Evolutionary conservation across 2,329 filamentous ascomycete genomes (phyloP).

Genomic region (Microsporum canis): DNA sequence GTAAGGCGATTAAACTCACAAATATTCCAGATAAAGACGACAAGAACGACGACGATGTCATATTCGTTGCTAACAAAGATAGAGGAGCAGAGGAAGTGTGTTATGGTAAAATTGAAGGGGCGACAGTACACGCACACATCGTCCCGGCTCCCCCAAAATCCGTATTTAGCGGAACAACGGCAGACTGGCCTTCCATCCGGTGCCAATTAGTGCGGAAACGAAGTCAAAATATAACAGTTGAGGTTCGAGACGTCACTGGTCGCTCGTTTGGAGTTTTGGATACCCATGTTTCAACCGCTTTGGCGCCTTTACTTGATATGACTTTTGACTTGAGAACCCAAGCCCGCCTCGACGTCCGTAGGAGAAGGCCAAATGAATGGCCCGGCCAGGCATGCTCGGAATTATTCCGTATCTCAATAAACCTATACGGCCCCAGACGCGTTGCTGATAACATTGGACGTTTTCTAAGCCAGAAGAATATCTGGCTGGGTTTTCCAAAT

Average conservation of each 20-base stretch:
- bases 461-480: constrained; percentile 52
- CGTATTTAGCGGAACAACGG: constrained; percentile 41
- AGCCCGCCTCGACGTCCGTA: constrained; percentile 57
- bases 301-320: constrained; percentile 64
- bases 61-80: constrained; percentile 44
- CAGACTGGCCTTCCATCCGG: constrained; percentile 63
- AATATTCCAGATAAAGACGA: constrained; percentile 28
- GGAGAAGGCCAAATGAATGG: constrained; percentile 51
- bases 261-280: constrained; percentile 69
- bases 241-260: constrained; percentile 60
- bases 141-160: constrained; percentile 51
- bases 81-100: constrained; percentile 62
- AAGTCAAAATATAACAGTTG: constrained; percentile 50
- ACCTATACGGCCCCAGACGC: constrained; percentile 65
- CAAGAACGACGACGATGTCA: constrained; percentile 27
- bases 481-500: constrained; percentile 57
- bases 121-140: constrained; percentile 53
- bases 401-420: constrained; percentile 55
- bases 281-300: constrained; percentile 49
- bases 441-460: constrained; percentile 55
- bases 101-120: constrained; percentile 63
- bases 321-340: constrained; percentile 55
- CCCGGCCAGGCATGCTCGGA: constrained; percentile 52
- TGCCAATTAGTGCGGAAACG: constrained; percentile 53
- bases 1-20: background rate